These are phyloP conservation scores for Aspergillus pseudotamarii DNA, from an alignment of 2,329 filamentous ascomycete species.

Conservation along the genomic window DNA sequence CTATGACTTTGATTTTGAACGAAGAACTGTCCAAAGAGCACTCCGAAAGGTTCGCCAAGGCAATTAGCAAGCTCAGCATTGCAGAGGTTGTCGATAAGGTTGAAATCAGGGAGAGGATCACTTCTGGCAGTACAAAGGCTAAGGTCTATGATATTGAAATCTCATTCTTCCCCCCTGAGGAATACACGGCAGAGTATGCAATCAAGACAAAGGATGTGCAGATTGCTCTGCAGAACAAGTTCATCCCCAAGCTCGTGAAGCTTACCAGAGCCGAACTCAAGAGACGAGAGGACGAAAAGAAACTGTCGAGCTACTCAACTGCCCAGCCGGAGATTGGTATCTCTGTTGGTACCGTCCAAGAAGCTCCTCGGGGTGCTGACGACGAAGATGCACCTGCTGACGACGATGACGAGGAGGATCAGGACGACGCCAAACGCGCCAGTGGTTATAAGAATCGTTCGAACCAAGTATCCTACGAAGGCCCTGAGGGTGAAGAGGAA, in stretches of 20 bases:
- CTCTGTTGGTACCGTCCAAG: constrained; percentile 59
- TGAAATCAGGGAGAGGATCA: constrained; percentile 76
- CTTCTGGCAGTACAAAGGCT: constrained; percentile 69
- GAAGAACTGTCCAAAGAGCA: constrained; percentile 70
- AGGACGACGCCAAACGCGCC: constrained; percentile 68
- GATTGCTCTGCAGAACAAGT: constrained; percentile 75
- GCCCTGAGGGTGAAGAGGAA: constrained; percentile 90
- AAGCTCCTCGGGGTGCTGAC: constrained; percentile 51
- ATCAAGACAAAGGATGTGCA: constrained; percentile 79
- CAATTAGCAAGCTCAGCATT: constrained; percentile 82
- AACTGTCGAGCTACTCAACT: constrained; percentile 59
- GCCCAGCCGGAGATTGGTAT: constrained; percentile 77
- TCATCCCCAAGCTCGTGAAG: constrained; percentile 72
- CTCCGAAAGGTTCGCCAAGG: constrained; percentile 82
- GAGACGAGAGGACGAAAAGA: constrained; percentile 69
- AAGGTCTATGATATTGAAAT: constrained; percentile 85
- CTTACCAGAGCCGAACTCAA: constrained; percentile 75
- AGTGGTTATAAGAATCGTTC: constrained; percentile 68
- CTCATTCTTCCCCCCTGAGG: constrained; percentile 78
- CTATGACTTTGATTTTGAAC: constrained; percentile 71
- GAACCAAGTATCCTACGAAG: constrained; percentile 85
- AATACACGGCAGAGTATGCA: constrained; percentile 84
- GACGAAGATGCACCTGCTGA: constrained; percentile 63
- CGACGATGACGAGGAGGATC: constrained; percentile 75
- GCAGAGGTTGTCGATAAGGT: constrained; percentile 82